Base-by-base conservation (phyloP, 371 early-diverging fungal species). In the Haplosporangium sp. region DNA sequence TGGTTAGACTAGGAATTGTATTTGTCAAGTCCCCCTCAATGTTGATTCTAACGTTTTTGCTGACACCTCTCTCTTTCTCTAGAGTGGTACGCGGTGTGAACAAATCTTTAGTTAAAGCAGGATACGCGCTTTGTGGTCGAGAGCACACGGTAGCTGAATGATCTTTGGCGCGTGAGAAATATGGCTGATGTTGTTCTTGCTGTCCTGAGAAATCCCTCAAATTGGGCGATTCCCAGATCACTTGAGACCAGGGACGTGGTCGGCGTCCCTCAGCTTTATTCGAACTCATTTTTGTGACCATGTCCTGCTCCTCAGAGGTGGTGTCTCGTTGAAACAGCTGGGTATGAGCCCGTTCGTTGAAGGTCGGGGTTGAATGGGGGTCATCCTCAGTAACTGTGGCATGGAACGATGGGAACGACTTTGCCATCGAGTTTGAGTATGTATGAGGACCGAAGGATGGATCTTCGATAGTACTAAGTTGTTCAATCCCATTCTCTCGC, bases 151-250 rank as follows among this genome's bases (percentile, higher is more conserved):
- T 53, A 1, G 50, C 20, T 2, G 63, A 57, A n/a, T 69, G 61
- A 2, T 62, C 68, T 42, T 27, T 35, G 2, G 13, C 20, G 39
- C 40, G 48, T 3, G 42, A 64, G 11, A 4, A 60, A 52, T 15
- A 55, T 38, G 44, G 44, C 3, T 68, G 63, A n/a, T 44, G 34
- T 39, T 44, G 72, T 13, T 56, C 64, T 42, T 42, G 47, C 27
- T 59, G 68, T 53, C 17, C 39, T 13, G 64, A 53, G 19, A n/a
- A 19, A 2, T 48, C 76, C 15, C 65, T 58, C 38, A 73, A 6
- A 5, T 59, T 42, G 0, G 78, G 78, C 4, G 74, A 78, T 35
- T 78, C 73, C 78, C 74, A 78, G 27, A 78, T 78, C 7, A 78
- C 78, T 40, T 78, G 78, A 1, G 74, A 78, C 73, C 78, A 78